Evolutionary conservation across 169 alveolate genomes (phyloP).

Genomic region (Eimeria nieschulzi): DNA sequence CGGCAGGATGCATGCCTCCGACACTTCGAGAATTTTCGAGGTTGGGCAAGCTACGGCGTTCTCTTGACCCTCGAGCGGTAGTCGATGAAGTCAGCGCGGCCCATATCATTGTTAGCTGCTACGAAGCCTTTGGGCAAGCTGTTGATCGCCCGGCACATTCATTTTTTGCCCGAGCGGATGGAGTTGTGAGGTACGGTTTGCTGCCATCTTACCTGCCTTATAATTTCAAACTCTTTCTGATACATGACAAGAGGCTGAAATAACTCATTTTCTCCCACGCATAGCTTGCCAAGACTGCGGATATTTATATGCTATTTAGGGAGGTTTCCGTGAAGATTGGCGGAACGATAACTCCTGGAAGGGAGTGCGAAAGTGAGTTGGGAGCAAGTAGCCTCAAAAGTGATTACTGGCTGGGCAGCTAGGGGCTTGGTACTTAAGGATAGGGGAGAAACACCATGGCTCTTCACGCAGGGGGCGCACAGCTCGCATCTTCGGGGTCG

Average conservation of each 20-base stretch:
- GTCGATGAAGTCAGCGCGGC: not conserved
- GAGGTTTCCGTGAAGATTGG: constrained; percentile 6
- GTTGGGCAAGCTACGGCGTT: not conserved
- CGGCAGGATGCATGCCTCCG: not conserved
- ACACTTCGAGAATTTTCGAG: not conserved
- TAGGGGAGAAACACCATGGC: no score
- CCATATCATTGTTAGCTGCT: not conserved
- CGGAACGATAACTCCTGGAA: not conserved
- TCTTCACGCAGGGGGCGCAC: no score
- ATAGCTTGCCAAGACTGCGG: not conserved
- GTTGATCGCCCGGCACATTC: not conserved
- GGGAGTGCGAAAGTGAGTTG: no score
- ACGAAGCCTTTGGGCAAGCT: not conserved
- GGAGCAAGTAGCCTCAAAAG: no score
- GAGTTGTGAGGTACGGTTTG: not conserved
- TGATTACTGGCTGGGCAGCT: no score
- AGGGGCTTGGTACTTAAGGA: no score
- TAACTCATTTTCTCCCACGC: not conserved
- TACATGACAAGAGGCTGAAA: no score
- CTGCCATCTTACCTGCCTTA: not conserved
- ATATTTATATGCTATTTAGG: not conserved
- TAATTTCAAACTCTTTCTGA: no score
- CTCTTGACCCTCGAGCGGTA: not conserved
- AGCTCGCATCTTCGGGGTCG: no score
- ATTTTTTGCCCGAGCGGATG: not conserved